Base-by-base conservation (phyloP, 768 basidiomycete genomes). In the Lenzites betulinus region DNA sequence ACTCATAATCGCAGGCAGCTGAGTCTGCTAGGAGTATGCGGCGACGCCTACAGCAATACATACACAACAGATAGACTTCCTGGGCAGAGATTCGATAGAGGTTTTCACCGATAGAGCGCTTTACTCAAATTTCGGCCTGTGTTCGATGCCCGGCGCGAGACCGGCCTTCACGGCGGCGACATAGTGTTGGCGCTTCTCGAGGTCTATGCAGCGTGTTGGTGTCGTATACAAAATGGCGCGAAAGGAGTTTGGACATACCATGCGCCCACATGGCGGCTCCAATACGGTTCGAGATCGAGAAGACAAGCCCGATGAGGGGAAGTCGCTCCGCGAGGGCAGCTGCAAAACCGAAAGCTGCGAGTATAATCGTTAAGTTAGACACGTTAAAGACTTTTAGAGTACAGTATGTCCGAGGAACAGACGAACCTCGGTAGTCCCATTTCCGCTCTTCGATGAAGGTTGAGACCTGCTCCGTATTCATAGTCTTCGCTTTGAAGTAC, bases 241-340 rank as follows among this genome's bases (percentile, higher is more conserved):
- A 7, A 7, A 18, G 4, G 9, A 33, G 42, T 11, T 25, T 7
- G 30, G 35, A 67, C 78, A 16, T 57, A 90, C 89, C 90, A 63
- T 88, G 85, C 5, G 91, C 90, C 89, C 93, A 97, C 95, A 97
- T 96, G 1, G 93, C 93, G 2, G 92, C 95, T 7, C 94, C 94
- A 25, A 96, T 83, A 7, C 92, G 81, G 70, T 96, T 95, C 0
- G 92, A 94, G 18, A 96, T 78, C 1, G 87, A 87, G 70, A 96
- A 93, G 11, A 89, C 73, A 5, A 96, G 75, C 0, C 95, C 95
- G 3, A 93, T 68, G 59, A 97, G 81, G 0, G 95, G 95, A 0
- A 96, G 74, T 1, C 82, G 81, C 73, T 97, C 95, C 2, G 95
- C 77, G 6, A 96, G 75, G 0, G 93, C 86, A 0, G 95, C 91